Evolutionary conservation across 768 basidiomycete genomes (phyloP).

Genomic region (Amylocystis lapponica): DNA sequence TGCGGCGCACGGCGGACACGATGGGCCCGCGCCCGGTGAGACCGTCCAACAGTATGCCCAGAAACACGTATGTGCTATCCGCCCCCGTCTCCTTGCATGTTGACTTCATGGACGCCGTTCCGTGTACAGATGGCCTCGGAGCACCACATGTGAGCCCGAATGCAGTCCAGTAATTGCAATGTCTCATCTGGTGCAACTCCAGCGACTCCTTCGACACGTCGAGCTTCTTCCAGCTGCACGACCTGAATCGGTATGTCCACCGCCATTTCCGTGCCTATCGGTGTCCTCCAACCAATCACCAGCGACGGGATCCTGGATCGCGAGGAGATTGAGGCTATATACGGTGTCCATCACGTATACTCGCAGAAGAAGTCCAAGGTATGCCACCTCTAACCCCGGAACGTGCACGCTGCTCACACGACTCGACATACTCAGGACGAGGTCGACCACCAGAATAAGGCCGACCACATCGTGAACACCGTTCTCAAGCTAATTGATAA

Average conservation of each 20-base stretch:
- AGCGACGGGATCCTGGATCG: conserved; percentile 81
- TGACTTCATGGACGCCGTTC: neutral
- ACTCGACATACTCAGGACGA: conserved; percentile 53
- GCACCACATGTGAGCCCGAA: conserved; percentile 66
- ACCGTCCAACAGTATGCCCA: conserved; percentile 80
- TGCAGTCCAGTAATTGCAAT: neutral
- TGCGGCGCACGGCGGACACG: conserved; percentile 59
- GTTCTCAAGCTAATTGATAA: conserved; percentile 71
- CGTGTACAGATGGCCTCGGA: conserved; percentile 73
- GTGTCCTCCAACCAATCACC: conserved; percentile 3
- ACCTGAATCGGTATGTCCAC: conserved; percentile 69
- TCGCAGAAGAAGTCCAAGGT: conserved; percentile 79
- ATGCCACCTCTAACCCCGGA: neutral
- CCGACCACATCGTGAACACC: conserved; percentile 65
- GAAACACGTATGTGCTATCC: conserved; percentile 68
- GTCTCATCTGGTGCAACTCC: neutral
- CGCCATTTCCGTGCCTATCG: neutral
- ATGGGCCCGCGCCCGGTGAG: conserved; percentile 47
- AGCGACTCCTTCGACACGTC: conserved; percentile 79
- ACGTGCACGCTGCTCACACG: too few relatives aligned
- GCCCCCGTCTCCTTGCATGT: neutral
- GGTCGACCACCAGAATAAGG: conserved; percentile 75
- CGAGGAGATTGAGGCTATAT: conserved; percentile 91
- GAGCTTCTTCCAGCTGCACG: conserved; percentile 95
- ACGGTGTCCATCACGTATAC: conserved; percentile 91